Base-by-base conservation (phyloP, 2,329 filamentous ascomycete species). In the Talaromyces verruculosus region DNA sequence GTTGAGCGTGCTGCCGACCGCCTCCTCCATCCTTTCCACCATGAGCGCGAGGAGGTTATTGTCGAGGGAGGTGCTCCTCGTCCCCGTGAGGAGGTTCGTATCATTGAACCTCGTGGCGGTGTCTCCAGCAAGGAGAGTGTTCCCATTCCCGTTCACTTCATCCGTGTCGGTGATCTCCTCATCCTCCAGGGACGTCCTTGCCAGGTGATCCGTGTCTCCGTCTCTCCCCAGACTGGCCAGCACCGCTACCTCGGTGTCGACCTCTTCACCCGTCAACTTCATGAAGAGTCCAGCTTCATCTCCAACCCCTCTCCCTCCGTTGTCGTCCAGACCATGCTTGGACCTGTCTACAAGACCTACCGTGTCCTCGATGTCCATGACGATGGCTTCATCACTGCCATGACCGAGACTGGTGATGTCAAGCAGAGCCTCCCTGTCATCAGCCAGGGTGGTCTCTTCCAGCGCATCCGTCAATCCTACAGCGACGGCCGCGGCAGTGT, bases 311-410 rank as follows among this genome's bases (percentile, higher is more conserved):
- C 91, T 72, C 94, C 94, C 74, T 97, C 92, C 74, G 95, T 99
- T 68, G 89, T 98, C 70, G 94, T 99, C 76, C 95, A 99, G 90
- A 98, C 94, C 85, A 98, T 99, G 93, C 91, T 96, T 72, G 95
- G 94, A 75, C 95, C 95, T 70, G 89, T 98, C 85, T 97, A 98
- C 92, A 98, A 98, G 92, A 95, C 98, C 88, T 99, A 99, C 90
- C 93, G 95, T 78, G 94, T 99, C 79, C 90, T 99, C 69, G 95
- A 99, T 85, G 90, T 99, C 81, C 89, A 93, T 81, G 91, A 96
- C 72, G 93, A 89, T 75, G 85, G 86, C 76, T 82, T 83, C 73
- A 81, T 99, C 77, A 92, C 96, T 72, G 93, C 93, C 85, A 98
- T 99, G 93, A 99, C 95, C 79, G 95, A 99, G 90, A 92, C 90